Percentiles rank a stretch among this genome's conserved stretches.
Evolutionary conservation across 345 rosid species (phyloP).

Genomic region (Nephelium lappaceum): DNA sequence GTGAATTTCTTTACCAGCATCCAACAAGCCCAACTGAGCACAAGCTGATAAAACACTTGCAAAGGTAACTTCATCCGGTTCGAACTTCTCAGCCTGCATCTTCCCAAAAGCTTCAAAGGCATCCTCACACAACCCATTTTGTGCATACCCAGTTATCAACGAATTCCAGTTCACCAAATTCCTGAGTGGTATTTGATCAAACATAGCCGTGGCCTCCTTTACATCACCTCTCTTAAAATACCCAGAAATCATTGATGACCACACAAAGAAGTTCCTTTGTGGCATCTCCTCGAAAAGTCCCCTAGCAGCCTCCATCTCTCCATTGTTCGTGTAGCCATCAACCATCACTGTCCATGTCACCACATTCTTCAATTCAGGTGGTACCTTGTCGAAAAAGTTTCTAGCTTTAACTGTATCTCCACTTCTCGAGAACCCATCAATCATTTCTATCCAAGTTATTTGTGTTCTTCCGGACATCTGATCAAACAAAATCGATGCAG

Average conservation of each 20-base stretch:
- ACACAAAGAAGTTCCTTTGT: conserved; percentile 61
- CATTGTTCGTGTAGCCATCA: conserved; percentile 55
- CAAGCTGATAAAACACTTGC: conserved; percentile 72
- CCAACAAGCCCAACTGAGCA: conserved; percentile 64
- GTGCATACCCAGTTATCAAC: conserved; percentile 64
- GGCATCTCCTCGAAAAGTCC: conserved; percentile 63
- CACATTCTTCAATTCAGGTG: conserved; percentile 52
- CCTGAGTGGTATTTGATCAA: conserved; percentile 44
- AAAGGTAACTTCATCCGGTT: conserved; percentile 66
- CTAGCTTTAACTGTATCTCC: conserved; percentile 58
- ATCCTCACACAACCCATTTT: conserved; percentile 57
- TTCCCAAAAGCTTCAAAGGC: conserved; percentile 54
- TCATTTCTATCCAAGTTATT: conserved; percentile 78
- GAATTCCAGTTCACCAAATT: conserved; percentile 78
- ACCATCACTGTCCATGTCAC: conserved; percentile 82
- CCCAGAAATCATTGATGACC: conserved; percentile 86
- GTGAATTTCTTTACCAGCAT: conserved; percentile 66
- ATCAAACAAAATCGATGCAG: conserved; percentile 52
- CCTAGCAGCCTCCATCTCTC: conserved; percentile 61
- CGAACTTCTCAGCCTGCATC: conserved; percentile 61
- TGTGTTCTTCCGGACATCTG: conserved; percentile 44
- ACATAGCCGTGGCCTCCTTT: conserved; percentile 50
- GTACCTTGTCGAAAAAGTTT: conserved; percentile 58
- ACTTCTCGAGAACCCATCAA: conserved; percentile 58
- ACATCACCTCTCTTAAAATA: conserved; percentile 63